Percentiles rank a stretch among this genome's conserved stretches.
phyloP scores from a whole-genome alignment of 768 basidiomycete species.

The Pleurotus citrinopileatus region DNA sequence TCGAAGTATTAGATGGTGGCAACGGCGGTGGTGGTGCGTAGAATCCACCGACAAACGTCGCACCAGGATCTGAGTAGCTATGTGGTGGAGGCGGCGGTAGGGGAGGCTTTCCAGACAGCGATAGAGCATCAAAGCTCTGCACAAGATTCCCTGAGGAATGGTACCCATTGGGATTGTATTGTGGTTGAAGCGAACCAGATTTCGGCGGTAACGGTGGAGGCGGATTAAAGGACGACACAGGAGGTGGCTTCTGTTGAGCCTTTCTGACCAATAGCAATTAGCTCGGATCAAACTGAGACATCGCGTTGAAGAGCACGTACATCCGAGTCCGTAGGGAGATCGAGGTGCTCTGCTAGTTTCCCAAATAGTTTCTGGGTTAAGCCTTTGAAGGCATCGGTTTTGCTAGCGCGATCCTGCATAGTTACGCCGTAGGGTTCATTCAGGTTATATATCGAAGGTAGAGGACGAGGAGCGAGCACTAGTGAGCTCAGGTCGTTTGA shows the following conservation, averaged over 20 bases:
- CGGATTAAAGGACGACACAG: no score
- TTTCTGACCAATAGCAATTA: neutral
- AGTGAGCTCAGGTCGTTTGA: no score
- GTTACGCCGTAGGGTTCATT: no score
- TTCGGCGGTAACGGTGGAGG: no score
- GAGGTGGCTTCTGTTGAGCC: neutral
- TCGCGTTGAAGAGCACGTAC: neutral
- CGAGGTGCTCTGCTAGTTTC: neutral
- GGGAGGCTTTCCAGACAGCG: slow-evolving; percentile 21
- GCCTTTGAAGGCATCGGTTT: slow-evolving; percentile 3
- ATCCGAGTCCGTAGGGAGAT: neutral
- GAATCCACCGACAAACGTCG: neutral
- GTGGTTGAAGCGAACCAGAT: neutral
- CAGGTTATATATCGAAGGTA: no score
- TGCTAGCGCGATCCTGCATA: neutral
- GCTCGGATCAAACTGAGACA: neutral
- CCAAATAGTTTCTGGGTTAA: neutral
- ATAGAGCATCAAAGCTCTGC: slow-evolving; percentile 28
- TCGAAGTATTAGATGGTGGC: neutral
- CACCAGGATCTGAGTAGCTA: neutral
- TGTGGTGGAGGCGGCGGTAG: neutral
- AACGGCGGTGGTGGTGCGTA: neutral
- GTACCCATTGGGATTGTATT: slow-evolving; percentile 14
- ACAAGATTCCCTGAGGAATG: slow-evolving; percentile 21
- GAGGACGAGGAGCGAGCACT: no score